These are phyloP conservation scores for Fragilaria crotonensis DNA, from an alignment of 108 stramenopile species.

Conservation along the genomic window DNA sequence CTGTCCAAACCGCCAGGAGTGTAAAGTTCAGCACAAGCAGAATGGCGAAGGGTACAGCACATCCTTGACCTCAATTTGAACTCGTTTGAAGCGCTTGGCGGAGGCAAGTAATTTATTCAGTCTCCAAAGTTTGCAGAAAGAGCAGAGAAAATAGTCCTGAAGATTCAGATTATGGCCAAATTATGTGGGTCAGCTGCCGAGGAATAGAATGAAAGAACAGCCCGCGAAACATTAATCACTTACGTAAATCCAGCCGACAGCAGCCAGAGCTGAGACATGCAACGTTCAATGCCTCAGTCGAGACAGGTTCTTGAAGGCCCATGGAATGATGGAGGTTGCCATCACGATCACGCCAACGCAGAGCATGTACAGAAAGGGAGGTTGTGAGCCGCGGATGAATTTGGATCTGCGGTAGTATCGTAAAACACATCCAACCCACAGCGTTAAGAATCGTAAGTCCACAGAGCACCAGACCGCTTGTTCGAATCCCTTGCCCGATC, in stretches of 20 bases:
- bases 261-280: slow-evolving; percentile 13
- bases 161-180: too few relatives aligned
- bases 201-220: too few relatives aligned
- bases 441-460: background rate
- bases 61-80: background rate
- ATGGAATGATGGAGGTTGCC: slow-evolving; percentile 5
- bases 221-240: too few relatives aligned
- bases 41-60: slow-evolving; percentile 4
- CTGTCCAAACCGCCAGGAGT: background rate
- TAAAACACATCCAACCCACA: background rate
- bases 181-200: too few relatives aligned
- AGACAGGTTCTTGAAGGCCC: slow-evolving; percentile 12
- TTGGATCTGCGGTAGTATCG: background rate
- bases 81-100: background rate
- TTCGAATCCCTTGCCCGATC: background rate
- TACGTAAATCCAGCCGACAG: slow-evolving; percentile 2
- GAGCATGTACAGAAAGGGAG: slow-evolving; percentile 10
- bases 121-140: slow-evolving; percentile 17
- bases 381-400: slow-evolving; percentile 7
- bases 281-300: slow-evolving; percentile 6
- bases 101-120: slow-evolving; percentile 1
- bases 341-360: slow-evolving; percentile 3
- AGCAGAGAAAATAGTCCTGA: slow-evolving; percentile 11
- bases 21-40: slow-evolving; percentile 4
- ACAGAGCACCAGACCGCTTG: background rate